These are phyloP conservation scores for Exophiala spinifera DNA, from an alignment of 2,329 filamentous ascomycete genomes.

Conservation along the genomic window DNA sequence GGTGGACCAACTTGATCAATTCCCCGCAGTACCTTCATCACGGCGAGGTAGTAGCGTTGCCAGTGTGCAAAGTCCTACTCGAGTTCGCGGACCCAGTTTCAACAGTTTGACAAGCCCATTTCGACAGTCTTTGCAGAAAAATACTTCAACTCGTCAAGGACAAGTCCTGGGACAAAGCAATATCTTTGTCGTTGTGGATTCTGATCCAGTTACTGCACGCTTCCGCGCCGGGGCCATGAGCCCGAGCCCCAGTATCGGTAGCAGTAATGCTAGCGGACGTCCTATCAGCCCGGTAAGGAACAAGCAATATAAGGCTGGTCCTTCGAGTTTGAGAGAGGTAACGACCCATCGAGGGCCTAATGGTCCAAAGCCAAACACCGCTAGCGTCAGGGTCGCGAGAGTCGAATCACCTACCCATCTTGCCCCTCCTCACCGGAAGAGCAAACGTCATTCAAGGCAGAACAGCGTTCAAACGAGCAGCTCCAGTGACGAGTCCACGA, in stretches of 20 bases:
- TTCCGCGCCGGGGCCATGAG: constrained; percentile 26
- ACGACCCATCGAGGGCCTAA: constrained; percentile 3
- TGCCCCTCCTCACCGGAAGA: not conserved
- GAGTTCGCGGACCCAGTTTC: constrained; percentile 3
- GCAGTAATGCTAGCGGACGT: not conserved
- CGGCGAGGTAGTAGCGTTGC: constrained; percentile 4
- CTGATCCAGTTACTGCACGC: constrained; percentile 22
- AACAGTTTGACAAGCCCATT: not conserved
- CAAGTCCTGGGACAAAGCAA: constrained; percentile 22
- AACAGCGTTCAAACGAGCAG: constrained; percentile 6
- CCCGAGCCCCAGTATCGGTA: constrained; percentile 16
- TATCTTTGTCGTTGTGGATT: constrained; percentile 26
- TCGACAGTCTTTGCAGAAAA: constrained; percentile 12
- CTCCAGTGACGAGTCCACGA: constrained; percentile 15
- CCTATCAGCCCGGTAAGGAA: constrained; percentile 6
- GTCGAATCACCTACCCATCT: not conserved
- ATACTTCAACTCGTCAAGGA: not conserved
- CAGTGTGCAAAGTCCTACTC: constrained; percentile 1
- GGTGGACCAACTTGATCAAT: constrained; percentile 20
- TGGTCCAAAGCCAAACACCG: not conserved
- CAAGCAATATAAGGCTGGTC: constrained; percentile 1
- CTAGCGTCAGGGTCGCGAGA: constrained; percentile 3
- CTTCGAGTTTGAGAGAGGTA: constrained; percentile 17
- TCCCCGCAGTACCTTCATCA: constrained; percentile 20
- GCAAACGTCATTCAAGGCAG: constrained; percentile 9